Percentiles rank a stretch among this genome's conserved stretches.
Evolutionary conservation across 306 rosid genomes (phyloP).

Genomic region (Vigna trinervia): DNA sequence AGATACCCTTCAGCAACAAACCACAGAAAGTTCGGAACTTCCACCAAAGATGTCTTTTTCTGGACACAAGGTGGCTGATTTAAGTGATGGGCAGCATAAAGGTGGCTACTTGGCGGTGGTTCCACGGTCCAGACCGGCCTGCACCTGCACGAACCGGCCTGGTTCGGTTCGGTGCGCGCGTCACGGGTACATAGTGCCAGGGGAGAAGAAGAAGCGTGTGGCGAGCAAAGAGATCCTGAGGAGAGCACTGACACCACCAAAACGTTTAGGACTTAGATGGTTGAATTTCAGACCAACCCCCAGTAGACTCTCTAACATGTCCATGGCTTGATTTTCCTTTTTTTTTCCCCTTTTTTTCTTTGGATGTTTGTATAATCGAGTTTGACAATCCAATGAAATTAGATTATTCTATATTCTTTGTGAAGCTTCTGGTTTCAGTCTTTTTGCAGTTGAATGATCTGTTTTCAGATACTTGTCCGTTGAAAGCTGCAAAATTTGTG

Average conservation of each 20-base stretch:
- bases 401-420: conserved; percentile 40
- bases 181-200: conserved; percentile 59
- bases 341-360: background rate
- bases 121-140: conserved; percentile 51
- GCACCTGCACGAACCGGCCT: conserved; percentile 62
- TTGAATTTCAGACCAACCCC: conserved; percentile 85
- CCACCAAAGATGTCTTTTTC: conserved; percentile 32
- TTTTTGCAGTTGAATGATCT: background rate
- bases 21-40: conserved; percentile 34
- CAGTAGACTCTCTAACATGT: conserved; percentile 88
- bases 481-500: background rate
- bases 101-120: conserved; percentile 34
- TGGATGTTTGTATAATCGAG: conserved; percentile 44
- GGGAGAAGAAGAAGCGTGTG: conserved; percentile 56
- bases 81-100: conserved; percentile 39
- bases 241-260: conserved; percentile 74
- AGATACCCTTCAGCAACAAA: conserved; percentile 29
- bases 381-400: conserved; percentile 43
- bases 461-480: conserved; percentile 15
- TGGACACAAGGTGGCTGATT: conserved; percentile 6
- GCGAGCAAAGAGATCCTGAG: conserved; percentile 71
- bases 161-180: conserved; percentile 61
- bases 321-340: conserved; percentile 56
- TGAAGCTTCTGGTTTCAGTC: background rate
- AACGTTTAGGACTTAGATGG: conserved; percentile 72